Evolutionary conservation across 2,329 filamentous ascomycete species (phyloP), one percentile per base, ranked within the genome.

Genomic region (Pochonia chlamydosporia): DNA sequence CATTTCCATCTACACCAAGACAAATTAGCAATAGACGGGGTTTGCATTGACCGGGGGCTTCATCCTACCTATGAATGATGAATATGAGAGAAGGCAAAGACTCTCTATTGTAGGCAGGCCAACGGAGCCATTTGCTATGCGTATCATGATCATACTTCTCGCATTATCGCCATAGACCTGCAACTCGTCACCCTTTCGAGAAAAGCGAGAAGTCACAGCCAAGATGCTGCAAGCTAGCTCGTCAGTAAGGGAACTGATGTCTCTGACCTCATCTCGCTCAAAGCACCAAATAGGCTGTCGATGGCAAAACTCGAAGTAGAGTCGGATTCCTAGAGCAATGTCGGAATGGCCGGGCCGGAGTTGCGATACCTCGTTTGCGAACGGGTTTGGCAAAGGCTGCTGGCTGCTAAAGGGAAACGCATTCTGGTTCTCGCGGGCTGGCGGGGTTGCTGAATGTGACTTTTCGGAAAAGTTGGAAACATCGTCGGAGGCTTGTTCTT

Each of bases 51-150:
- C 4, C 2, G 13, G 13, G 30, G n/a, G 9, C 6, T 3, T 18
- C 16, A 16, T 11, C 56, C 30, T 68, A 72, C 74, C 72, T 44
- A 75, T 68, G 47, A 76, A 76, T 0, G 67, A 70, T 3, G 71
- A 73, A 40, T 73, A 76, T 0, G 73, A 69, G 1, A 77, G 63
- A 4, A 77, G 57, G 56, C 74, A 77, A 7, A 77, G 52, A 52
- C 72, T 75, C 52, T 77, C 73, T 3, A 77, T 70, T 0, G 73
- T 77, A 14, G 66, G 61, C 2, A 77, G 57, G 43, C 72, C 69
- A 3, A 77, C 74, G 0, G 70, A 68, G 3, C 74, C 74, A 48
- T 74, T 74, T 1, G 74, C 73, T 30, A 77, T 70, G 18, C 73
- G 70, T 5, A 74, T 63, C 73, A 76, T 76, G 52, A 63, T 67